Evolutionary conservation across 352 stramenopile species (phyloP).

Genomic region (Phytophthora boehmeriae): DNA sequence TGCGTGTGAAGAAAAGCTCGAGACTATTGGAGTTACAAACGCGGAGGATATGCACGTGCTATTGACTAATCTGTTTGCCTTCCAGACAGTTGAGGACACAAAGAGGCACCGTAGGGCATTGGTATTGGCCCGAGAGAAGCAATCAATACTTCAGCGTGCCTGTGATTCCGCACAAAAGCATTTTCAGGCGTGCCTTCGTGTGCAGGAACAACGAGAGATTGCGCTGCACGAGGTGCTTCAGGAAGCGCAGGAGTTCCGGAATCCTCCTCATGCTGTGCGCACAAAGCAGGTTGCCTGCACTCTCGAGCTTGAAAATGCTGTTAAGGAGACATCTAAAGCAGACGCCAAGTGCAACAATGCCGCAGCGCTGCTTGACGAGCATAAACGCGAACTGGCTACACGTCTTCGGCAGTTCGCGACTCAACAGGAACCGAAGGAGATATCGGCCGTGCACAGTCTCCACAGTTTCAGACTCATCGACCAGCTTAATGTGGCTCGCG

Average conservation of each 20-base stretch:
- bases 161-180: constrained; percentile 45
- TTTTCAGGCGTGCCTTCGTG: constrained; percentile 28
- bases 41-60: constrained; percentile 53
- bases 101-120: constrained; percentile 29
- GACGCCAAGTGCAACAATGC: constrained; percentile 21
- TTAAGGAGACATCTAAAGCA: constrained; percentile 20
- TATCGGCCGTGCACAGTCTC: constrained; percentile 61
- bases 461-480: constrained; percentile 45
- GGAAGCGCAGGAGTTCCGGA: constrained; percentile 66
- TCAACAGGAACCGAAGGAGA: constrained; percentile 48
- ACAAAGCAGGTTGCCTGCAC: constrained; percentile 37
- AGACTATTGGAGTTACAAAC: constrained; percentile 46
- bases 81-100: constrained; percentile 43
- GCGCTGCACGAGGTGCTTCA: constrained; percentile 45
- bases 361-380: constrained; percentile 7
- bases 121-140: constrained; percentile 14
- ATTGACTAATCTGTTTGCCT: constrained; percentile 59
- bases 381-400: constrained; percentile 25
- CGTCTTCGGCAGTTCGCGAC: constrained; percentile 21
- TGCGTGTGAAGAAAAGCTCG: constrained; percentile 32
- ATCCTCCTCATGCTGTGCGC: constrained; percentile 58
- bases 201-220: constrained; percentile 24
- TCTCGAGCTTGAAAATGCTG: constrained; percentile 38
- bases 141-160: constrained; percentile 30
- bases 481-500: constrained; percentile 47